Percentiles rank a stretch among this genome's conserved stretches.
Conservation (phyloP, 140 eudicot species). For the Anethum foeniculum region DNA sequence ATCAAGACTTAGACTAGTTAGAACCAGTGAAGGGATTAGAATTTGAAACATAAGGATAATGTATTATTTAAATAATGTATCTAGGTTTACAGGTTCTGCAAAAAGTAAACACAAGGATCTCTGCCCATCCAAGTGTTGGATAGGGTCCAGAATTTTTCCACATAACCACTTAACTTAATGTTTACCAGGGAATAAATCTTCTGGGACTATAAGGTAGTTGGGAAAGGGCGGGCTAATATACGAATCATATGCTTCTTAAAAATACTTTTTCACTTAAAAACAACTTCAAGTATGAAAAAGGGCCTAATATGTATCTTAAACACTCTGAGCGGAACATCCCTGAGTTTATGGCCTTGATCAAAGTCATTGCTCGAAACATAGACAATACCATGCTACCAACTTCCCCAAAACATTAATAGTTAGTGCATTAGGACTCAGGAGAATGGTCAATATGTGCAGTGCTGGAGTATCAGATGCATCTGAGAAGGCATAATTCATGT, state of each 20-base stretch:
- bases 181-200: neutral
- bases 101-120: neutral
- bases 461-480: neutral
- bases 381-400: neutral
- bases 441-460: neutral
- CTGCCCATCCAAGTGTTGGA: neutral
- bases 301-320: neutral
- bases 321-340: neutral
- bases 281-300: neutral
- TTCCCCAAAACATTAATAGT: neutral
- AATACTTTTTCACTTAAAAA: neutral
- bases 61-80: neutral
- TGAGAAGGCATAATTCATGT: neutral
- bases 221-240: neutral
- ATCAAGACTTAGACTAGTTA: conserved; percentile 19
- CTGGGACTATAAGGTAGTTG: neutral
- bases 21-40: neutral
- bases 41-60: neutral
- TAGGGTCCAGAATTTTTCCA: neutral
- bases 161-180: no score
- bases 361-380: neutral
- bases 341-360: neutral
- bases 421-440: neutral
- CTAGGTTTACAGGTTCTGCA: neutral
- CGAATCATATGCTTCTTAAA: neutral